These are phyloP conservation scores for Calocybe gangraenosa DNA, from an alignment of 768 basidiomycete species.

Conservation along the genomic window DNA sequence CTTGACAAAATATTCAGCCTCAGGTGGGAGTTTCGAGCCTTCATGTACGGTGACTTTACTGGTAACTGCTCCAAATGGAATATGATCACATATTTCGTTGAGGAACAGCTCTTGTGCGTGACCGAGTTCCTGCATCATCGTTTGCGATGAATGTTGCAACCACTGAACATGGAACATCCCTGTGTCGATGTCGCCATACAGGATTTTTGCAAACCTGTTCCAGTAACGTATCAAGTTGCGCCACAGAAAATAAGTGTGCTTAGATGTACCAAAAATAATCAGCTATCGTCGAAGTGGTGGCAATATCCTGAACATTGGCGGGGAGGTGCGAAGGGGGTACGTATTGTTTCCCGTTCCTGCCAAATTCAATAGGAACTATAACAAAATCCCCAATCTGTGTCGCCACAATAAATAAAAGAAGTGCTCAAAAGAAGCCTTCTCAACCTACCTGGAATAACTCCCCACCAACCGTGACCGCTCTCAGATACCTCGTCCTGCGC, in stretches of 20 bases:
- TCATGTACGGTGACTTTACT: constrained; percentile 46
- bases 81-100: constrained; percentile 46
- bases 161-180: constrained; percentile 63
- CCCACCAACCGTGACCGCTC: constrained; percentile 37
- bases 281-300: constrained; percentile 36
- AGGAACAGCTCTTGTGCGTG: constrained; percentile 66
- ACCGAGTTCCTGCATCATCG: constrained; percentile 55
- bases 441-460: constrained; percentile 16
- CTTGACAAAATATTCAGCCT: constrained; percentile 55
- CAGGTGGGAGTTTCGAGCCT: constrained; percentile 19
- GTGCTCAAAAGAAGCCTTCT: not conserved
- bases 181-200: constrained; percentile 42
- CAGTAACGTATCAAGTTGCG: not conserved
- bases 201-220: constrained; percentile 65
- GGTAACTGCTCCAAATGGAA: constrained; percentile 35
- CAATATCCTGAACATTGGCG: constrained; percentile 26
- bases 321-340: constrained; percentile 30
- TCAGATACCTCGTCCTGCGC: constrained; percentile 30
- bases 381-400: constrained; percentile 63
- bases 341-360: constrained; percentile 20
- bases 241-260: not conserved
- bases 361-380: constrained; percentile 34
- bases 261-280: constrained; percentile 60
- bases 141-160: constrained; percentile 67
- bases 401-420: constrained; percentile 1